Percentiles rank a stretch among this genome's conserved stretches.
Evolutionary conservation across 139 green algal genomes (phyloP).

Genomic region (Micractinium sp.): DNA sequence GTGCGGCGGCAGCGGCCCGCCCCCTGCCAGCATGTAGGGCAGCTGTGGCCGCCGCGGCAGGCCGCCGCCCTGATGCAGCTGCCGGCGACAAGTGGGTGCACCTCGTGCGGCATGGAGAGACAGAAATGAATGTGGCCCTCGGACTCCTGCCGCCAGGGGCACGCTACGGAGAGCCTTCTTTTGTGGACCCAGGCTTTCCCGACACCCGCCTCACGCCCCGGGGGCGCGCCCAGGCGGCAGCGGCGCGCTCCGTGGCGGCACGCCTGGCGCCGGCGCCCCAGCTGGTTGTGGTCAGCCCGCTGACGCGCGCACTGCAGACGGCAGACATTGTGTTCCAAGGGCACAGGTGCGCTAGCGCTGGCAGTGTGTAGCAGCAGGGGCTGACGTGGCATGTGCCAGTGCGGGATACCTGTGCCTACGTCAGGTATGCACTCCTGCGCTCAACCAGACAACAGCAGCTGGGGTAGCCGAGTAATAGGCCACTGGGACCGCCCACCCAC

Average conservation of each 20-base stretch:
- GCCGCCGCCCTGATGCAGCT: background rate
- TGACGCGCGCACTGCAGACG: constrained; percentile 69
- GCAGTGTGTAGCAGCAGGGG: background rate
- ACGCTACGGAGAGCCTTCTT: background rate
- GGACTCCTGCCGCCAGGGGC: background rate
- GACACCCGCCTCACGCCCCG: constrained; percentile 12
- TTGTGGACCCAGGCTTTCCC: background rate
- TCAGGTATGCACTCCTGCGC: no score
- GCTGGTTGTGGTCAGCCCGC: constrained; percentile 63
- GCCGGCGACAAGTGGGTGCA: constrained; percentile 29
- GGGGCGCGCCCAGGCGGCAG: constrained; percentile 19
- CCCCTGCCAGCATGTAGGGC: no score
- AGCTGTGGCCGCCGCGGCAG: no score
- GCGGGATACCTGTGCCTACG: no score
- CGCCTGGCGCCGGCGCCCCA: constrained; percentile 21
- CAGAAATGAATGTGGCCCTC: constrained; percentile 60
- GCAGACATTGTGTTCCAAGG: constrained; percentile 59
- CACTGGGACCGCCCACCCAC: background rate
- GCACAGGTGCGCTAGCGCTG: background rate
- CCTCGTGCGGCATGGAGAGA: constrained; percentile 54
- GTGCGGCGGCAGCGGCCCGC: no score
- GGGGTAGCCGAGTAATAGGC: no score
- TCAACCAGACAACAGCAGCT: no score
- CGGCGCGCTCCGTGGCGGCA: background rate
- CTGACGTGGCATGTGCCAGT: no score